phyloP scores from a whole-genome alignment of 2,329 filamentous ascomycete genomes.

The Clarireedia monteithiana region DNA sequence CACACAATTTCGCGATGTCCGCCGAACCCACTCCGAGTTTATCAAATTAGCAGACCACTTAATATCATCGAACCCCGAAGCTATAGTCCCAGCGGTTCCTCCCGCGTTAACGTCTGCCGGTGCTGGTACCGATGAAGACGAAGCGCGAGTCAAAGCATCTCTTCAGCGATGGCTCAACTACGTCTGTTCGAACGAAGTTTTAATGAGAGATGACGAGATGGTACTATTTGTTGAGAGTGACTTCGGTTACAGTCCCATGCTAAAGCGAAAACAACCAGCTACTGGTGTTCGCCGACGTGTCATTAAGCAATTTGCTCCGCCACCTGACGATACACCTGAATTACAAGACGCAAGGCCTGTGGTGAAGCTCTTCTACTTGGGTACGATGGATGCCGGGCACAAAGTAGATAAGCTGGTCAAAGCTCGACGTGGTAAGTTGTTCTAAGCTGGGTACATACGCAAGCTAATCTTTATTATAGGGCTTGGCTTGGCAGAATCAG shows the following conservation, averaged over 20 bases:
- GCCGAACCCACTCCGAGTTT: constrained; percentile 92
- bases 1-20: constrained; percentile 95
- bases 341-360: constrained; percentile 80
- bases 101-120: constrained; percentile 92
- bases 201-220: constrained; percentile 95
- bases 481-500: constrained; percentile 83
- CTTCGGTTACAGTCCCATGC: constrained; percentile 93
- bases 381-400: constrained; percentile 93
- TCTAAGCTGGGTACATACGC: constrained; percentile 9
- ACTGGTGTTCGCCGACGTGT: constrained; percentile 93
- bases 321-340: constrained; percentile 94
- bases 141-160: constrained; percentile 76
- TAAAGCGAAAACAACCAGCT: constrained; percentile 92
- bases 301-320: constrained; percentile 95
- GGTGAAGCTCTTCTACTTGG: constrained; percentile 93
- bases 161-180: constrained; percentile 95
- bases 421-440: constrained; percentile 66
- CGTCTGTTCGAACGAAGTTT: constrained; percentile 82
- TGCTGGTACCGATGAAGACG: constrained; percentile 93
- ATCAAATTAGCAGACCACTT: constrained; percentile 93
- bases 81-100: constrained; percentile 87
- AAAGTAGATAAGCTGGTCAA: constrained; percentile 95
- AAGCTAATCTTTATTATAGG: constrained; percentile 45
- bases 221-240: constrained; percentile 98
- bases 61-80: constrained; percentile 95